Percentiles rank a stretch among this genome's conserved stretches.
These are phyloP conservation scores for Loxodes magnus DNA, from an alignment of 73 alveolate species.

Conservation along the genomic window DNA sequence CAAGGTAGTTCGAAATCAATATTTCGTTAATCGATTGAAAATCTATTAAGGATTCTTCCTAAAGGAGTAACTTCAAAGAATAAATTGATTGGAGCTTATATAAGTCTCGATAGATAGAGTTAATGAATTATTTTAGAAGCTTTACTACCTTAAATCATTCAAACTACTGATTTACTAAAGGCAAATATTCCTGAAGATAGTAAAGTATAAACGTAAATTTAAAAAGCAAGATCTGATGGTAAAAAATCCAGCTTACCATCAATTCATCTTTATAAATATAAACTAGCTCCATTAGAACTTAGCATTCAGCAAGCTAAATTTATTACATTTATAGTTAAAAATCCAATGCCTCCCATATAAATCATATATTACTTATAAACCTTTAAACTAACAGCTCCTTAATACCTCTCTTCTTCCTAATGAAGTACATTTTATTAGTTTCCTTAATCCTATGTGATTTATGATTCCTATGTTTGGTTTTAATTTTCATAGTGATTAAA, in stretches of 20 bases:
- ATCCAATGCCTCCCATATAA: slow-evolving; percentile 35
- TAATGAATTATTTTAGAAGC: slow-evolving; percentile 53
- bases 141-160: slow-evolving; percentile 15
- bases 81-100: slow-evolving; percentile 65
- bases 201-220: not conserved
- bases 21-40: slow-evolving; percentile 51
- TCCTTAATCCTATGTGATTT: slow-evolving; percentile 21
- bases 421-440: slow-evolving; percentile 26
- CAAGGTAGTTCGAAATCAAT: slow-evolving; percentile 21
- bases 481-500: too few relatives aligned
- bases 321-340: slow-evolving; percentile 16
- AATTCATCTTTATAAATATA: not conserved
- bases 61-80: slow-evolving; percentile 73
- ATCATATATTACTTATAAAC: slow-evolving; percentile 18
- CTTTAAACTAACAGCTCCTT: slow-evolving; percentile 21
- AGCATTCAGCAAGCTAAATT: slow-evolving; percentile 25
- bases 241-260: not conserved
- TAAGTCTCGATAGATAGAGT: slow-evolving; percentile 50
- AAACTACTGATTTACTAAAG: not conserved
- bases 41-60: slow-evolving; percentile 68
- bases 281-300: not conserved
- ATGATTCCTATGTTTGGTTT: too few relatives aligned
- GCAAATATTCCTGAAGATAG: not conserved
- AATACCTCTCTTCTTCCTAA: slow-evolving; percentile 16
- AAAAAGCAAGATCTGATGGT: not conserved